These are phyloP conservation scores for Corrigiola litoralis DNA, from an alignment of 179 eudicot species.

Conservation along the genomic window DNA sequence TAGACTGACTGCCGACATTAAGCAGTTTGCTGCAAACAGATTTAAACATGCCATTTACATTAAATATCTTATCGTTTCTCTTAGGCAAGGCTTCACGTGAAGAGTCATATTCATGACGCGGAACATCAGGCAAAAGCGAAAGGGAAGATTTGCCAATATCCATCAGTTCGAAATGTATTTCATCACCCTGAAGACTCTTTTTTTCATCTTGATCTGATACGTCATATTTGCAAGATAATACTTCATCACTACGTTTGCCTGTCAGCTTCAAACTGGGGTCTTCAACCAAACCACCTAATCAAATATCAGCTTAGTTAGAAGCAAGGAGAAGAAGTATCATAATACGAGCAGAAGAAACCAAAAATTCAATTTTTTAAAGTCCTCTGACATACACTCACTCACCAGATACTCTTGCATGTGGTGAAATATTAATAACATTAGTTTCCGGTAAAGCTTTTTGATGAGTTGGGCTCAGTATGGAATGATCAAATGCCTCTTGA, in stretches of 20 bases:
- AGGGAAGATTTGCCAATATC: constrained; percentile 38
- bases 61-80: constrained; percentile 22
- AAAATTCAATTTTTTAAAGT: background rate
- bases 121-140: constrained; percentile 39
- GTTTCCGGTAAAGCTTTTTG: constrained; percentile 25
- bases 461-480: constrained; percentile 21
- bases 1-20: constrained; percentile 18
- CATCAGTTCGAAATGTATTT: constrained; percentile 52
- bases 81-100: constrained; percentile 21
- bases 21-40: constrained; percentile 27
- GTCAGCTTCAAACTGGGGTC: constrained; percentile 27
- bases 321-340: background rate
- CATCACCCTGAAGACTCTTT: constrained; percentile 44
- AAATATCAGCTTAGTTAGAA: constrained; percentile 4
- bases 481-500: constrained; percentile 36
- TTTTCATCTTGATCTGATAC: constrained; percentile 47
- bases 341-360: background rate
- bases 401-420: constrained; percentile 37
- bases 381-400: constrained; percentile 17
- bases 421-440: constrained; percentile 18
- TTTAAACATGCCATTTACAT: constrained; percentile 27
- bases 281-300: constrained; percentile 14
- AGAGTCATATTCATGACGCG: constrained; percentile 26
- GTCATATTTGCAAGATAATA: constrained; percentile 35
- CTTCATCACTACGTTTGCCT: constrained; percentile 33